Base-by-base conservation (phyloP, 73 alveolate genomes). In the Urostyla sp. region DNA sequence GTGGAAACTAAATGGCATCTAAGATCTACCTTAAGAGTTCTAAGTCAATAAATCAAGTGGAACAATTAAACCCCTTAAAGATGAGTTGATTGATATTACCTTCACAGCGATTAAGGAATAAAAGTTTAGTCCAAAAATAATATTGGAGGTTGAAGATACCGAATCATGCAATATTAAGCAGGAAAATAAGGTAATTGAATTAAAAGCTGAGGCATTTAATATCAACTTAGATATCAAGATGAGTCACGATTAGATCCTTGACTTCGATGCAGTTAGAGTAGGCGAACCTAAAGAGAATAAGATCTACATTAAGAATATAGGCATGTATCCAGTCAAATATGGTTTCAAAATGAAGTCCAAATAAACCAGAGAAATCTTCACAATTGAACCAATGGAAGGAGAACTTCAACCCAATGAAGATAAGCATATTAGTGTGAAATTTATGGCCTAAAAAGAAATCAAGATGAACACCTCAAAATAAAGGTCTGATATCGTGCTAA, bases 121-220 rank as follows among this genome's bases (percentile, higher is more conserved):
- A 85, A 96, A 97, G 85, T 93, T 94, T 89, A 69, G 72, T 27
- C 87, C 80, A 54, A 95, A 96, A 72, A 69, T 97, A 48, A 86
- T 89, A 51, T 87, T 97, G 16, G 99, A 97, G 76, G 98, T 97
- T 36, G 98, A 94, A 69, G 99, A 97, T 85, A 94, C 94, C 66
- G 98, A 95, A 82, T 97, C 97, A 27, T 91, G 88, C 73, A 96
- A 95, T 26, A 92, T 94, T n/a, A 97, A 97, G 81, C 86, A 95
- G 72, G 99, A 97, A 52, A 96, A 98, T 8, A 96, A 96, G 72
- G 82, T 92, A 35, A 96, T 97, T 0, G 91, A 90, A 73, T 86
- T 97, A 45, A 90, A 83, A 44, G 99, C 99, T 26, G 99, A 97
- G 80, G 99, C 99, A 31, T 97, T 97, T 67, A 91, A 97, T 83